A percentile compares a stretch with the other conserved stretches of the same genome.
Conservation (phyloP, 2,329 filamentous ascomycete species). For the Paecilomyces formosus region DNA sequence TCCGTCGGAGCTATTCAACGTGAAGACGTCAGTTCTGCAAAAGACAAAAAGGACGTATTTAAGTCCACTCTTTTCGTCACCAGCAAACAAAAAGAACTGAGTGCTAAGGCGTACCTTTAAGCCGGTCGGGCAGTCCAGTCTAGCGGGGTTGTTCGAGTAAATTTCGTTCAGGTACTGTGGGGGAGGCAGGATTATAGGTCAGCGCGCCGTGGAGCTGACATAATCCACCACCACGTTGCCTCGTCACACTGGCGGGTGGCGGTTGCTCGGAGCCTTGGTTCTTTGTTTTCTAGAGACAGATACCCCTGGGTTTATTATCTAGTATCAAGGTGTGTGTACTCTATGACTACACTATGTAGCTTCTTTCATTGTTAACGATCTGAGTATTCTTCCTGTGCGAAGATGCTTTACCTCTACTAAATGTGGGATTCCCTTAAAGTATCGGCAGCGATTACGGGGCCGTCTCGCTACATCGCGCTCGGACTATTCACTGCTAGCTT, state of each 20-base stretch:
- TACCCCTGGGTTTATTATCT: neutral
- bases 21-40: neutral
- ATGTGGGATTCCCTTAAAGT: neutral
- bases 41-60: neutral
- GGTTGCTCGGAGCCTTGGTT: neutral
- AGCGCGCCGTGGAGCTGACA: constrained; percentile 15
- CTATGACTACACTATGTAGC: neutral
- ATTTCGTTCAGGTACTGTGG: constrained; percentile 29
- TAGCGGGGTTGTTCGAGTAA: constrained; percentile 22
- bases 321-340: no score
- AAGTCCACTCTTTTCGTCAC: neutral
- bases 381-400: neutral
- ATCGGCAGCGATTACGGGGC: neutral
- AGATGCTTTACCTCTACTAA: neutral
- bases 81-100: neutral
- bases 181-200: constrained; percentile 11
- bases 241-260: neutral
- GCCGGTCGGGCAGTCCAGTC: constrained; percentile 18
- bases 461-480: neutral
- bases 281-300: neutral
- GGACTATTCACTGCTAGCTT: neutral
- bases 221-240: constrained; percentile 13
- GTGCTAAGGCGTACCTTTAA: constrained; percentile 14
- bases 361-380: neutral
- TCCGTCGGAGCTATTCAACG: neutral